phyloP scores from a whole-genome alignment of 257 asterid genomes.

The Salvia rosmarinus region DNA sequence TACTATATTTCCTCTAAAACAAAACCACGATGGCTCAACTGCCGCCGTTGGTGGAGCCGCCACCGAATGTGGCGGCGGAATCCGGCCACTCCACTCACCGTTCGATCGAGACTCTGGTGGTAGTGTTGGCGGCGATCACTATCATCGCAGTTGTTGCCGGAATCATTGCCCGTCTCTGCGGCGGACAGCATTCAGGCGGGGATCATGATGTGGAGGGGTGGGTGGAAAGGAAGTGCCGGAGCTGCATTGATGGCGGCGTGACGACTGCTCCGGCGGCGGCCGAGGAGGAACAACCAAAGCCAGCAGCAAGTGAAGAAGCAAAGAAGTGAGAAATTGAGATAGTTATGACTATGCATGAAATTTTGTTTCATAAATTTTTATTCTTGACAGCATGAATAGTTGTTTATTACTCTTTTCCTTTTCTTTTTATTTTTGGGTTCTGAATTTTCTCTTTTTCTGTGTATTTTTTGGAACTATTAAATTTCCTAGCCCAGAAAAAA shows the following conservation, averaged over 20 bases:
- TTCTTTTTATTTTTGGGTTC: background rate
- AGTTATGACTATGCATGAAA: background rate
- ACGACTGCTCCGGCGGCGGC: slow-evolving; percentile 31
- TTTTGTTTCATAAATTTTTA: background rate
- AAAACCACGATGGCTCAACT: slow-evolving; percentile 42
- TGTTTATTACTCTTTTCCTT: background rate
- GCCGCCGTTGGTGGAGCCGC: slow-evolving; percentile 66
- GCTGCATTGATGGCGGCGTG: slow-evolving; percentile 65
- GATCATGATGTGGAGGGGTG: slow-evolving; percentile 86
- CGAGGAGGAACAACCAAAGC: slow-evolving; percentile 46
- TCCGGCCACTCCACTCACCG: slow-evolving; percentile 50
- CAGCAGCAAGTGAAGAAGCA: slow-evolving; percentile 34
- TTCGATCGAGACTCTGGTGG: slow-evolving; percentile 78
- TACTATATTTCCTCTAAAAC: background rate
- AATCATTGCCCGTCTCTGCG: slow-evolving; percentile 72
- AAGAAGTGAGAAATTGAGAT: slow-evolving; percentile 27
- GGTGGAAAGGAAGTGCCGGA: slow-evolving; percentile 74
- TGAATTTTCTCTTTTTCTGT: too few relatives aligned
- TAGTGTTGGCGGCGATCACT: slow-evolving; percentile 72
- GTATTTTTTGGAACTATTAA: too few relatives aligned
- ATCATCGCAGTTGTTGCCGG: slow-evolving; percentile 73
- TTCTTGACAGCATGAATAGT: background rate
- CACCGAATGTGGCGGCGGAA: slow-evolving; percentile 47
- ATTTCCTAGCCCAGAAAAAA: too few relatives aligned
- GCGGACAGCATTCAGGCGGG: slow-evolving; percentile 70